phyloP scores from a whole-genome alignment of 192 early-diverging fungal species.

The Entomortierella parvispora region DNA sequence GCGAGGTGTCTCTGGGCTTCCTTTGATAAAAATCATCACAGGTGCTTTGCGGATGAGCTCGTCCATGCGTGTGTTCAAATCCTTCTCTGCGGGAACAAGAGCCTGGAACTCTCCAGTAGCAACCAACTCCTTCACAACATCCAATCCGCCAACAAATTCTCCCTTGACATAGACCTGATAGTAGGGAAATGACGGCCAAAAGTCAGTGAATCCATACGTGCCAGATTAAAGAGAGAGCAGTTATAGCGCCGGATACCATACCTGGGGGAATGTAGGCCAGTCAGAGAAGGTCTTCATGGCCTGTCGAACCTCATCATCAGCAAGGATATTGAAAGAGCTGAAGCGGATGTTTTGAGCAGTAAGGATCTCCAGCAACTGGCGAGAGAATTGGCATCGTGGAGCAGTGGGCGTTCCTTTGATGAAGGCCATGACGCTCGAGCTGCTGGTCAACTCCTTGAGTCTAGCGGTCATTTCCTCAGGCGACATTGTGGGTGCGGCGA shows the following conservation, averaged over 20 bases:
- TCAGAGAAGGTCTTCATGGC: slow-evolving; percentile 84
- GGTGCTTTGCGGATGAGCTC: slow-evolving; percentile 72
- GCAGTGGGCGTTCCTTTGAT: slow-evolving; percentile 78
- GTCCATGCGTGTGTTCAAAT: slow-evolving; percentile 77
- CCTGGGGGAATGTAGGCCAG: slow-evolving; percentile 97
- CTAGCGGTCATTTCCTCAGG: slow-evolving; percentile 71
- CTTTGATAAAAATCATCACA: slow-evolving; percentile 98
- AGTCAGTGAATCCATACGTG: slow-evolving; percentile 46
- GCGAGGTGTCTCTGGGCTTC: slow-evolving; percentile 88
- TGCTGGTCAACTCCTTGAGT: slow-evolving; percentile 73
- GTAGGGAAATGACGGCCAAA: not conserved
- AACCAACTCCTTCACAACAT: slow-evolving; percentile 91
- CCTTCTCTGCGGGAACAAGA: slow-evolving; percentile 81
- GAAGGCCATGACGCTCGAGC: slow-evolving; percentile 89
- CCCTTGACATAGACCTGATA: slow-evolving; percentile 91
- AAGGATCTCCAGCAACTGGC: slow-evolving; percentile 83
- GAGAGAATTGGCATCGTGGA: slow-evolving; percentile 94
- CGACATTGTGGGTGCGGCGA: slow-evolving; percentile 31
- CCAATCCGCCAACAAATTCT: slow-evolving; percentile 94
- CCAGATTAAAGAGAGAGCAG: slow-evolving; percentile 89
- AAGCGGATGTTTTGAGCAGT: slow-evolving; percentile 80
- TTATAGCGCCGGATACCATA: slow-evolving; percentile 7
- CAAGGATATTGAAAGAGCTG: slow-evolving; percentile 90
- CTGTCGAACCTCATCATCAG: slow-evolving; percentile 91
- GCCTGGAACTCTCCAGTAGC: slow-evolving; percentile 86